Conservation (phyloP, 176 grass and related monocot genomes). For the Zea mays region Zm-B73-REFERENCE-NAM-5.0 NC_050097.1:136941501-136942000, state of each 20-base stretch:
- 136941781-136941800: slow-evolving; percentile 54
- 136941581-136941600: neutral
- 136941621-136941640: slow-evolving; percentile 27
- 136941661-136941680: slow-evolving; percentile 76
- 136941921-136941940: too few relatives aligned
- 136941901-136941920: neutral
- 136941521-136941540: slow-evolving; percentile 27
- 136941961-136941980: too few relatives aligned
- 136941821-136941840: slow-evolving; percentile 68
- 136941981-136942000: too few relatives aligned
- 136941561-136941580: slow-evolving; percentile 34
- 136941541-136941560: slow-evolving; percentile 26
- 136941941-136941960: too few relatives aligned
- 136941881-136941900: neutral
- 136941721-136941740: slow-evolving; percentile 50
- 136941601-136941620: slow-evolving; percentile 13
- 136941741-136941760: slow-evolving; percentile 83
- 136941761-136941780: slow-evolving; percentile 84
- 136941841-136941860: slow-evolving; percentile 20
- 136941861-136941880: slow-evolving; percentile 35
- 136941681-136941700: slow-evolving; percentile 70
- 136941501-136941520: slow-evolving; percentile 1
- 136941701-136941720: slow-evolving; percentile 52
- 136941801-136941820: slow-evolving; percentile 59
- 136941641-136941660: slow-evolving; percentile 74